These are phyloP conservation scores for Klebsormidium nitens DNA, from an alignment of 139 green algal species.

Conservation along the genomic window DNA sequence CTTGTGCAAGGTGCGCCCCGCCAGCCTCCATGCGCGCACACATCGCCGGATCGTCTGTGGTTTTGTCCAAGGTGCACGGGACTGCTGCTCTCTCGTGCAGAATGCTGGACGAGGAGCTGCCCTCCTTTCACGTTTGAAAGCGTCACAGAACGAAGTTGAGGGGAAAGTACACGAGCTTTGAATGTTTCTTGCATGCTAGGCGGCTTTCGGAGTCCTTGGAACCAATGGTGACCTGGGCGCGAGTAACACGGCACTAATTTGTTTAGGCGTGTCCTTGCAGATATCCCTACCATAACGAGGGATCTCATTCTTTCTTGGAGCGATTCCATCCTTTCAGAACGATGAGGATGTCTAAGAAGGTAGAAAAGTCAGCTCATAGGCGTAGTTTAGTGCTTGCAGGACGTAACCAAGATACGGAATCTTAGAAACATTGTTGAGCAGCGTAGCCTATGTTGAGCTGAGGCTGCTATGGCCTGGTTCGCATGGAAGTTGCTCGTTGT, in stretches of 20 bases:
- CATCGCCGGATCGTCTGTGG: not conserved
- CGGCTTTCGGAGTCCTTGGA: not conserved
- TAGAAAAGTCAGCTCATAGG: too few species aligned
- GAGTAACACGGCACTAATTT: not conserved
- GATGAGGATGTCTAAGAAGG: too few species aligned
- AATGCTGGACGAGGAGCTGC: too few species aligned
- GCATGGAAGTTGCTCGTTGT: too few species aligned
- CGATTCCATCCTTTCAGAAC: slow-evolving; percentile 21
- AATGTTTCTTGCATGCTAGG: not conserved
- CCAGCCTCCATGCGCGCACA: not conserved
- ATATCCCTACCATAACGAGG: slow-evolving; percentile 20
- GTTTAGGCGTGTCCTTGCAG: slow-evolving; percentile 5
- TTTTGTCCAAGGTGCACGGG: too few species aligned
- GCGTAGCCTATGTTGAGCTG: too few species aligned
- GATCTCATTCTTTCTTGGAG: slow-evolving; percentile 34
- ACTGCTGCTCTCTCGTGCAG: too few species aligned
- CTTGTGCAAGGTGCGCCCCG: slow-evolving; percentile 14
- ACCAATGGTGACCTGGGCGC: not conserved
- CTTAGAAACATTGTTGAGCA: too few species aligned
- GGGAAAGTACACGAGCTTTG: not conserved
- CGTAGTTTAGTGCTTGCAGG: too few species aligned
- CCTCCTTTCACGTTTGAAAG: not conserved
- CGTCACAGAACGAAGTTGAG: not conserved
- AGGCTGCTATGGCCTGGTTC: too few species aligned
- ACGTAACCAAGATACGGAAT: too few species aligned